Percentiles rank a stretch among this genome's conserved stretches.
Conservation (phyloP, 2,329 filamentous ascomycete genomes). For the Phaeosphaeriaceae sp. region DNA sequence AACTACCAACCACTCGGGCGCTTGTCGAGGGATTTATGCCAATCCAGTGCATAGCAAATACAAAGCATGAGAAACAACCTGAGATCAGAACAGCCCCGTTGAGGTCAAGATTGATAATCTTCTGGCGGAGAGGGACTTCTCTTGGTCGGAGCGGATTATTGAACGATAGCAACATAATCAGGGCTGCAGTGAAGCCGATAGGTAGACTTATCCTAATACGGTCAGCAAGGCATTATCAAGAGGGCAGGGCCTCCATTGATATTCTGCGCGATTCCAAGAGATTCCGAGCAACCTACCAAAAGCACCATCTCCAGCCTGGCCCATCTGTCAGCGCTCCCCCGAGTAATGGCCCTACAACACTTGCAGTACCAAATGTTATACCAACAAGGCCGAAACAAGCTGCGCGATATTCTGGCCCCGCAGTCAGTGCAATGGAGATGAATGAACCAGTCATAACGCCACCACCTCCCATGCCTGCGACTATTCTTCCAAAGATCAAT, state of each 20-base stretch:
- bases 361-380: slow-evolving; percentile 46
- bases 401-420: slow-evolving; percentile 49
- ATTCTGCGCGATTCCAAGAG: too few relatives aligned
- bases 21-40: slow-evolving; percentile 52
- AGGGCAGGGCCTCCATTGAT: too few relatives aligned
- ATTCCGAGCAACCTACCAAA: slow-evolving; percentile 44
- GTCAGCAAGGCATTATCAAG: slow-evolving; percentile 10
- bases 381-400: slow-evolving; percentile 48
- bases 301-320: slow-evolving; percentile 51
- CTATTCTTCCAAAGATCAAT: slow-evolving; percentile 51
- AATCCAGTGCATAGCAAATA: slow-evolving; percentile 38
- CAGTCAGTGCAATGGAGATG: slow-evolving; percentile 53
- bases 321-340: slow-evolving; percentile 52
- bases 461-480: slow-evolving; percentile 50
- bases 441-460: slow-evolving; percentile 48
- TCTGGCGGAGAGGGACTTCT: slow-evolving; percentile 18
- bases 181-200: slow-evolving; percentile 48
- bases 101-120: slow-evolving; percentile 33
- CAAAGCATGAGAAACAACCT: slow-evolving; percentile 30
- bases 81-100: slow-evolving; percentile 27
- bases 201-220: slow-evolving; percentile 50
- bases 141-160: slow-evolving; percentile 18
- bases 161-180: slow-evolving; percentile 31
- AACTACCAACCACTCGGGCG: slow-evolving; percentile 54
- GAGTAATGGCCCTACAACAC: slow-evolving; percentile 51